Base-by-base conservation (phyloP, 371 early-diverging fungal genomes). In the Apophysomyces trapeziformis region DNA sequence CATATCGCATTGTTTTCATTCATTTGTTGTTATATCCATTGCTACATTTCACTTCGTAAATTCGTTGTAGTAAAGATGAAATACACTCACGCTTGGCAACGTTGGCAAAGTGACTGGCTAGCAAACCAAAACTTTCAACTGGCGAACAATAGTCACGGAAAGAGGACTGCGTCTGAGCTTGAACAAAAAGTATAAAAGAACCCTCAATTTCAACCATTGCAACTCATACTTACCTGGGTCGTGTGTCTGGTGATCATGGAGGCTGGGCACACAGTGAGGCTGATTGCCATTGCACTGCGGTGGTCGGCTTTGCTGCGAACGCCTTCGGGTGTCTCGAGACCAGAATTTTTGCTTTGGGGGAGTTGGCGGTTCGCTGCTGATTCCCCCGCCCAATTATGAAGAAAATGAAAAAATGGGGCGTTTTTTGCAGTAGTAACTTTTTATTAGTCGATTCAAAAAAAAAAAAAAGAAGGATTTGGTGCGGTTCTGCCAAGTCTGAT, bases 141-240 rank as follows among this genome's bases (percentile, higher is more conserved):
- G 8, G 41, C 13, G 41, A 41, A 7, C 41, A 41, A 26, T 0
- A 26, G 26, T 26, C 26, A 26, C 26, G 2, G 26, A 26, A 26
- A 26, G 46, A 13, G 46, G 43, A 45, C 46, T 45, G 46, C 50
- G 21, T 18, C 50, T n/a, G 50, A 50, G 50, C n/a, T 7, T 46
- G 0, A 18, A 18, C n/a, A 58, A 67, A 76, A 76, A 68, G 54
- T 76, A 76, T 76, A 76, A 70, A 76, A 63, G 45, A n/a, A 35
- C 32, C 38, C 7, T 13, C 21, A 44, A 41, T 59, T 61, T 39
- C 50, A 26, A 18, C 47, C 4, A 9, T 50, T 63, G 47, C 63
- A 67, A 66, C 67, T 72, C 78, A 81, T 81, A 81, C 81, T 81
- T 81, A 81, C 81, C 81, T 81, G 81, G 74, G 78, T 68, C 76